Conservation (phyloP, 2,329 filamentous ascomycete species). For the Coniochaeta sp. region DNA sequence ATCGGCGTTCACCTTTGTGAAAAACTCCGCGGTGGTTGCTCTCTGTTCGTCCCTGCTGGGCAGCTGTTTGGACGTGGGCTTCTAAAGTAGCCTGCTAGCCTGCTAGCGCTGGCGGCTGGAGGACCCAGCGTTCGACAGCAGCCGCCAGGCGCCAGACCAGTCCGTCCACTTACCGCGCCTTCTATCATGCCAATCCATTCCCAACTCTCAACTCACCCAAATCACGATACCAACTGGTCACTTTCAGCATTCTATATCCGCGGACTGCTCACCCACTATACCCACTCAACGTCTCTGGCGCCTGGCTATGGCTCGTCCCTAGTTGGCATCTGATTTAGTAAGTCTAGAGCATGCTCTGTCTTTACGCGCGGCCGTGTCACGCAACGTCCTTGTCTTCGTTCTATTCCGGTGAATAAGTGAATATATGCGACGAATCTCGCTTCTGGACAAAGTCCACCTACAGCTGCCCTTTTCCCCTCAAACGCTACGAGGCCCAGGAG, state of each 20-base stretch:
- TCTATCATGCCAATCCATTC: background rate
- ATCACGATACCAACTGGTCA: background rate
- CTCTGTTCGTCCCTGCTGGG: background rate
- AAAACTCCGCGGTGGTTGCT: background rate
- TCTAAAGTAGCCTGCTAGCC: too few species aligned
- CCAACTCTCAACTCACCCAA: background rate
- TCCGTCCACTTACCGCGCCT: background rate
- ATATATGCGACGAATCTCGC: background rate
- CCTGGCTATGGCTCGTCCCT: background rate
- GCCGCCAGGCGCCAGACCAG: background rate
- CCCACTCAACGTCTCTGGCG: background rate
- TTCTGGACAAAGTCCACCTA: background rate
- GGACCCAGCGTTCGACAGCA: background rate
- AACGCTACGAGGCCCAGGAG: background rate
- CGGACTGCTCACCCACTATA: background rate
- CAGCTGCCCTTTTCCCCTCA: background rate
- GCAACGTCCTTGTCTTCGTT: background rate
- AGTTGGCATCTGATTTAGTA: background rate
- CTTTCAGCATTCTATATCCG: background rate
- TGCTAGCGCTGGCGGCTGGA: background rate
- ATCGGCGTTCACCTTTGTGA: too few species aligned
- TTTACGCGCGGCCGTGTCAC: background rate
- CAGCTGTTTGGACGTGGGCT: background rate
- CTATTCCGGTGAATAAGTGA: background rate
- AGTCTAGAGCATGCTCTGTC: background rate